A percentile compares a stretch with the other conserved stretches of the same genome.
Evolutionary conservation across 75 land plant species (phyloP).

Genomic region (Sequoiadendron giganteum): DNA sequence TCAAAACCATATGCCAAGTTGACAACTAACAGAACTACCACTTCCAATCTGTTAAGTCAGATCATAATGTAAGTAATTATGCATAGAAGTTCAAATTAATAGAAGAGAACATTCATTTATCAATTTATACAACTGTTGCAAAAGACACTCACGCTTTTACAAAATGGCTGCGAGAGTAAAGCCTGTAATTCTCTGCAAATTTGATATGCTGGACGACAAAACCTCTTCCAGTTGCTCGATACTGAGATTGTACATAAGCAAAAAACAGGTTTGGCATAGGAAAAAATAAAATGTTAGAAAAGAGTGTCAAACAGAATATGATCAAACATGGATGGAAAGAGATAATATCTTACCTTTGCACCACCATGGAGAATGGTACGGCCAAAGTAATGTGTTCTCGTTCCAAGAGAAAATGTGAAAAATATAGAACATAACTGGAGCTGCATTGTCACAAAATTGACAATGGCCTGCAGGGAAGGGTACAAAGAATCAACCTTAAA

Average conservation of each 20-base stretch:
- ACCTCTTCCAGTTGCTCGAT: conserved; percentile 92
- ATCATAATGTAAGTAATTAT: neutral
- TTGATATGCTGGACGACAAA: conserved; percentile 93
- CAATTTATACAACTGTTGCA: neutral
- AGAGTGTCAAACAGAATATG: neutral
- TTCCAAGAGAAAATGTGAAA: conserved; percentile 95
- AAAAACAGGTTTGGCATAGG: neutral
- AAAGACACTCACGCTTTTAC: conserved; percentile 70
- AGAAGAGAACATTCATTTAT: neutral
- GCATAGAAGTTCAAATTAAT: conserved; percentile 2
- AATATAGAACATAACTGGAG: conserved; percentile 87
- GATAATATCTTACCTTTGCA: conserved; percentile 65
- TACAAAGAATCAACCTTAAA: neutral
- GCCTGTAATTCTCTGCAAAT: conserved; percentile 93
- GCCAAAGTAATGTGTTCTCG: conserved; percentile 94
- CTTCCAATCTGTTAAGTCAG: conserved; percentile 66
- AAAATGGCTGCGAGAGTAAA: conserved; percentile 96
- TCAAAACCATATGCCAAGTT: conserved; percentile 79
- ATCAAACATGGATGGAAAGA: neutral
- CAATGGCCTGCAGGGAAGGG: conserved; percentile 67
- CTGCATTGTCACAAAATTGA: conserved; percentile 87
- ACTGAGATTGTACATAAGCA: conserved; percentile 36
- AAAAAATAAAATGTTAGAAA: neutral
- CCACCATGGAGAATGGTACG: conserved; percentile 97
- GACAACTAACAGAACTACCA: conserved; percentile 71